Evolutionary conservation across 805 yeast species (phyloP).

Genomic region (Yarrowia sp.): DNA sequence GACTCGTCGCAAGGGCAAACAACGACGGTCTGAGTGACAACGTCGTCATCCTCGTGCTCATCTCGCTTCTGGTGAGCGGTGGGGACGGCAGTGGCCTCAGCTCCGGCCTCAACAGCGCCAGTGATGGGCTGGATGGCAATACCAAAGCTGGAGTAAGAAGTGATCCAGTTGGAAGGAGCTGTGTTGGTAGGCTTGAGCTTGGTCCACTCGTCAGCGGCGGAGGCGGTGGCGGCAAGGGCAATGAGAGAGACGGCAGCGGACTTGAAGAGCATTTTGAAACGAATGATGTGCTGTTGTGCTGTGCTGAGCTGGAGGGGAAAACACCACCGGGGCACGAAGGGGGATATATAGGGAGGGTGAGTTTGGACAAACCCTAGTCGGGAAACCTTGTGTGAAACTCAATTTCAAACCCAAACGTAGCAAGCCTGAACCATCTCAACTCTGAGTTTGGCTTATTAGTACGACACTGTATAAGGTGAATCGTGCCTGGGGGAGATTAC

Average conservation of each 20-base stretch:
- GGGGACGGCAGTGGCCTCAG: conserved; percentile 11
- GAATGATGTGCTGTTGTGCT: conserved; percentile 16
- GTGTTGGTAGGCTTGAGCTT: conserved; percentile 20
- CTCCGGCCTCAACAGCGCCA: conserved; percentile 14
- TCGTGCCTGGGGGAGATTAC: not conserved
- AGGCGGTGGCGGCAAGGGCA: conserved; percentile 10
- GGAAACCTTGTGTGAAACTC: not conserved
- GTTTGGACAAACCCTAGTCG: not conserved
- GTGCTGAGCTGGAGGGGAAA: not conserved
- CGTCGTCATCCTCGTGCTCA: not conserved
- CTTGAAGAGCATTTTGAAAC: conserved; percentile 8
- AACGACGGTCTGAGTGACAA: conserved; percentile 21
- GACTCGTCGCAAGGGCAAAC: conserved; percentile 21
- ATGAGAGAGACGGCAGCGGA: conserved; percentile 16
- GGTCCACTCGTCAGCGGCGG: conserved; percentile 21
- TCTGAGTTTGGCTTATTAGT: not conserved
- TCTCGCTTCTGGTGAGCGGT: conserved; percentile 25
- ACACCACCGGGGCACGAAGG: not conserved
- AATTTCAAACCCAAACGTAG: not conserved
- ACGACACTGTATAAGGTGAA: not conserved
- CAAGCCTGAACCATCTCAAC: not conserved
- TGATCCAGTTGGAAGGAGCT: conserved; percentile 7
- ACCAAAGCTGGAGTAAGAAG: conserved; percentile 17
- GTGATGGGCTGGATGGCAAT: conserved; percentile 22
- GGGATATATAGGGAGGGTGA: conserved; percentile 5